These are phyloP conservation scores for Heimioporus sp. DNA, from an alignment of 768 basidiomycete genomes.

Conservation along the genomic window DNA sequence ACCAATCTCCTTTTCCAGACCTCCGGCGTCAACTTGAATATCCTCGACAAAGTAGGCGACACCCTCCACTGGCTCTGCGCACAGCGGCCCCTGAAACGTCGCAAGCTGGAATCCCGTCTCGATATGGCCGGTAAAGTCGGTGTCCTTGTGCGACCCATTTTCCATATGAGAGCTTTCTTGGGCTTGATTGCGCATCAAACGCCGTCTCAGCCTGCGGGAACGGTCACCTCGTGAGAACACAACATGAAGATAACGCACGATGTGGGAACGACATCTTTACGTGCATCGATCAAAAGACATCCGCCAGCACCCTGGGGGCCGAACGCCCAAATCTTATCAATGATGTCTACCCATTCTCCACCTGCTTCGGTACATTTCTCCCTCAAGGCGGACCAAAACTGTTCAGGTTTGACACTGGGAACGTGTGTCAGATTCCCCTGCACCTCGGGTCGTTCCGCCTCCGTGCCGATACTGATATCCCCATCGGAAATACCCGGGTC, in stretches of 20 bases:
- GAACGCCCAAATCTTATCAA: constrained; percentile 83
- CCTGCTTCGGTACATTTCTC: constrained; percentile 65
- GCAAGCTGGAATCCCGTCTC: constrained; percentile 96
- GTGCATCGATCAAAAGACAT: constrained; percentile 80
- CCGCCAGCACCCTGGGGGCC: constrained; percentile 87
- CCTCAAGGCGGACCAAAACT: constrained; percentile 77
- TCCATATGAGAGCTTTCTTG: constrained; percentile 33
- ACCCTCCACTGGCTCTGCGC: constrained; percentile 92
- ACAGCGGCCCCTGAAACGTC: constrained; percentile 90
- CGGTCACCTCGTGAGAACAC: constrained; percentile 3
- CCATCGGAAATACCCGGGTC: constrained; percentile 26
- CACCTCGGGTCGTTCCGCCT: constrained; percentile 39
- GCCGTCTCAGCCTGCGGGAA: constrained; percentile 47
- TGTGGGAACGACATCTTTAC: constrained; percentile 42
- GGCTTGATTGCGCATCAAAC: constrained; percentile 39
- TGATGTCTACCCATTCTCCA: constrained; percentile 73
- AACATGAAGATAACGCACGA: constrained; percentile 49
- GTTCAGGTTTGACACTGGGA: constrained; percentile 64
- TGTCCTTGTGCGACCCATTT: constrained; percentile 33
- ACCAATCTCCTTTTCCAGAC: constrained; percentile 68
- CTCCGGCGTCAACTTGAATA: constrained; percentile 58
- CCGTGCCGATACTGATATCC: constrained; percentile 18
- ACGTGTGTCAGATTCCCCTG: constrained; percentile 60
- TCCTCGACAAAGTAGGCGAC: constrained; percentile 88
- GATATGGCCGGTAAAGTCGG: constrained; percentile 76